A percentile compares a stretch with the other conserved stretches of the same genome.
These are phyloP conservation scores for Fusarium lyarnte DNA, from an alignment of 2,329 filamentous ascomycete genomes.

Conservation along the genomic window DNA sequence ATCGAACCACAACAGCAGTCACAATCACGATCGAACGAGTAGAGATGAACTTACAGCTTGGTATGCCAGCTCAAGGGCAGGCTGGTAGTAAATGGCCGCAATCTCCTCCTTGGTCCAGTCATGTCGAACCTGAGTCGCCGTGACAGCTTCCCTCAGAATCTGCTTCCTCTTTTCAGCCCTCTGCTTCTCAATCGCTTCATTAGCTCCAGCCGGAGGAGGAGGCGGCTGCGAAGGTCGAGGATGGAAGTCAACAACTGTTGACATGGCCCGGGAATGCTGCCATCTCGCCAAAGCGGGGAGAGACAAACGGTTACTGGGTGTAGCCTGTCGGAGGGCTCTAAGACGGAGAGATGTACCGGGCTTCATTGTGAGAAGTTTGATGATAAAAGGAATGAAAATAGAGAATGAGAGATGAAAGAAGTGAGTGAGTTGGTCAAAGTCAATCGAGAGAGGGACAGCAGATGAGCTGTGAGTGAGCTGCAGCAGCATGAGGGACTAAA, in stretches of 20 bases:
- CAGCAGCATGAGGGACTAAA: constrained; percentile 22
- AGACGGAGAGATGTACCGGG: constrained; percentile 30
- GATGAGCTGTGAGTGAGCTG: constrained; percentile 4
- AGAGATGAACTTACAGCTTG: constrained; percentile 67
- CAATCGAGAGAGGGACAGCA: background rate
- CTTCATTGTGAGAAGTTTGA: constrained; percentile 23
- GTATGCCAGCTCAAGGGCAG: constrained; percentile 80
- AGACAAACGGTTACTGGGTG: constrained; percentile 5
- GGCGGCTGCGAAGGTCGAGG: constrained; percentile 36
- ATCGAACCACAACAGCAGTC: background rate
- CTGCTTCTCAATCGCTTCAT: constrained; percentile 38
- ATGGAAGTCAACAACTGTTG: constrained; percentile 42
- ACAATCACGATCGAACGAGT: background rate
- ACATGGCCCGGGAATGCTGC: constrained; percentile 37
- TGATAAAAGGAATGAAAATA: background rate
- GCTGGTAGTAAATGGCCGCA: constrained; percentile 80
- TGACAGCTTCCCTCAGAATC: constrained; percentile 63
- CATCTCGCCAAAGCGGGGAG: constrained; percentile 37
- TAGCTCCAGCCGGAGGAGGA: constrained; percentile 28
- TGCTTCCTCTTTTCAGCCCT: constrained; percentile 41
- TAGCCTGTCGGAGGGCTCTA: constrained; percentile 26
- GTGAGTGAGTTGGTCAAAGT: constrained; percentile 9
- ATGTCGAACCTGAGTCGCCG: constrained; percentile 69
- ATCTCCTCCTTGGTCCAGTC: constrained; percentile 88
- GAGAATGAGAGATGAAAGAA: constrained; percentile 3